Base-by-base conservation (phyloP, 2,329 filamentous ascomycete genomes). In the Aspergillus sp. region DNA sequence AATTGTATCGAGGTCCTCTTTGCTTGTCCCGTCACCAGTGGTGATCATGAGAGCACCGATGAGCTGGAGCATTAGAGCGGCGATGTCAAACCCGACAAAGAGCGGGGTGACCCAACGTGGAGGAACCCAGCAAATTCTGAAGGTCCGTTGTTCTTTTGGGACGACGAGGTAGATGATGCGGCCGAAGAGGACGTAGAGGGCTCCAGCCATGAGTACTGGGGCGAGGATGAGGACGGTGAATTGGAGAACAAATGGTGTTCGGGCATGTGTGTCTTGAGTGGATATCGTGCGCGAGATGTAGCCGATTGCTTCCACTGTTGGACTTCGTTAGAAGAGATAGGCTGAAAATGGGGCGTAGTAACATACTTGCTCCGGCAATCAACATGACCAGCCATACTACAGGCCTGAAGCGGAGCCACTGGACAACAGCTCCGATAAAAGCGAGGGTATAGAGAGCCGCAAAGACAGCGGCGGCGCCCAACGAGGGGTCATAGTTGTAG, bases 31-130 rank as follows among this genome's bases (percentile, higher is more conserved):
- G 12, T 71, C 59, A 0, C 75, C 74, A 3, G 72, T 67, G 0
- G 78, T 72, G 12, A 81, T 71, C 49, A 76, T 72, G 38, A 80
- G 66, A 0, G 74, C 74, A 26, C 72, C 74, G 61, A 58, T 62
- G 55, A 64, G 64, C 59, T 78, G 76, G 2, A 78, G 66, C 3
- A 78, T 45, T 4, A 78, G 68, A 0, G 76, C 69, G 17, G 77
- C 36, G 9, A 78, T 57, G 50, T 78, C 75, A 50, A 71, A 78
- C 8, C 70, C 70, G 11, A 78, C 76, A 38, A 78, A 78, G n/a
- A 78, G 70, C 3, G 68, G 72, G 0, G 76, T 78, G 42, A 72
- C 66, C 44, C 65, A 72, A n/a, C 69, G 66, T 3, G 61, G 58
- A 11, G 59, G 64, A 2, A 76, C 71, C 74, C 74, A 78, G 48